phyloP scores from a whole-genome alignment of 2,329 filamentous ascomycete genomes.

The Botrytis sinoallii region DNA sequence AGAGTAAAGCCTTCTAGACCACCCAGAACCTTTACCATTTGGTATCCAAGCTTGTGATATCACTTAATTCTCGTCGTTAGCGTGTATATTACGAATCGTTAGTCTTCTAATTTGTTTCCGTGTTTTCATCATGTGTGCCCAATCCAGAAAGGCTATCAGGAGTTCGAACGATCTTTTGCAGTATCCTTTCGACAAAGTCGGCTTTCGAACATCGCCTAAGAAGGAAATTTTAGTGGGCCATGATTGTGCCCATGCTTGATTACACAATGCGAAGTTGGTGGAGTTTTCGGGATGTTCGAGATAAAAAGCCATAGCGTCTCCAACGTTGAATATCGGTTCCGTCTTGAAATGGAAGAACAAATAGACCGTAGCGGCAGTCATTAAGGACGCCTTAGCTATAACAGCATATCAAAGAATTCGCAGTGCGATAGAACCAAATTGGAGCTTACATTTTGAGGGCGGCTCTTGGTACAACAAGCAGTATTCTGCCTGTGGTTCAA shows the following conservation, averaged over 20 bases:
- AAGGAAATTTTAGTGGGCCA: not conserved
- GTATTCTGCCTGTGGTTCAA: too few species aligned
- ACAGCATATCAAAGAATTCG: too few species aligned
- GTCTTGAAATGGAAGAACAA: not conserved
- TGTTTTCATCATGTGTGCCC: not conserved
- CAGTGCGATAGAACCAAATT: too few species aligned
- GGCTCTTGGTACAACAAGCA: too few species aligned
- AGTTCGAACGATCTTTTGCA: not conserved
- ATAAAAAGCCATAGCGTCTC: not conserved
- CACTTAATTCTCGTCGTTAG: not conserved
- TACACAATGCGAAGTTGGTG: not conserved
- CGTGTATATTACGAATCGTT: not conserved
- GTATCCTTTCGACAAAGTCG: not conserved
- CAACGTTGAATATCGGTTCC: not conserved
- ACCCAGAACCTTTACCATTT: not conserved
- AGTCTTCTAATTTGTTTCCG: not conserved
- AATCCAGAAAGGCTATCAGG: not conserved
- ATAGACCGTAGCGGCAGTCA: not conserved
- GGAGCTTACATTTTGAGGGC: too few species aligned
- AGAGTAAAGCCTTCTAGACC: not conserved
- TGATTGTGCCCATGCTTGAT: not conserved
- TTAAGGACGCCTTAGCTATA: too few species aligned
- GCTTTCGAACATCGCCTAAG: not conserved
- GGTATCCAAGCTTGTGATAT: not conserved
- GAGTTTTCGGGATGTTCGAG: not conserved